Evolutionary conservation across 2,329 filamentous ascomycete species (phyloP).

Genomic region (Clarireedia sp.): DNA sequence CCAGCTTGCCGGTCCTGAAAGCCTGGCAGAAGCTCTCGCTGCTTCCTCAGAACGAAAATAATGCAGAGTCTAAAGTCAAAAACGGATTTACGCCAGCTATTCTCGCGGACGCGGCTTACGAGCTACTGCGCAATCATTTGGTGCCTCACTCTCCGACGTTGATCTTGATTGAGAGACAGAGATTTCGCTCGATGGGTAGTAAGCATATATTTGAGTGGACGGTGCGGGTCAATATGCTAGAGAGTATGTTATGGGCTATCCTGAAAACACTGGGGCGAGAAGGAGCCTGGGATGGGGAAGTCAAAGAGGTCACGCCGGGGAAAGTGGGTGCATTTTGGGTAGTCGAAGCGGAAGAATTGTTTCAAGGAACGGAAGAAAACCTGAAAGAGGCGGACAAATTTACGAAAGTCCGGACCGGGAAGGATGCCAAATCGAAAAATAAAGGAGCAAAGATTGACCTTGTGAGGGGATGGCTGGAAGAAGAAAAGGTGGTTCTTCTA

Average conservation of each 20-base stretch:
- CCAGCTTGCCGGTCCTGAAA: neutral
- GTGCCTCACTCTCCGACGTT: constrained; percentile 51
- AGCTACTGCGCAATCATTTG: constrained; percentile 39
- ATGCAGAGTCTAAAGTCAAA: constrained; percentile 8
- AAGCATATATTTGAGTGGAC: constrained; percentile 73
- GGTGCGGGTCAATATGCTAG: constrained; percentile 70
- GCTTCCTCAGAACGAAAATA: constrained; percentile 10
- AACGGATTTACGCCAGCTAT: constrained; percentile 45
- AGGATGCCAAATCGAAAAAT: constrained; percentile 35
- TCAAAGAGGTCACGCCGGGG: constrained; percentile 45
- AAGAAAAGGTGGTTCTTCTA: constrained; percentile 19
- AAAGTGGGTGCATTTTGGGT: constrained; percentile 50
- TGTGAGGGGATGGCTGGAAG: constrained; percentile 45
- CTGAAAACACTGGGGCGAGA: constrained; percentile 47
- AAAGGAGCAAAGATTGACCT: constrained; percentile 59
- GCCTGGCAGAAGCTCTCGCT: constrained; percentile 13
- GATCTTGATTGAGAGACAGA: constrained; percentile 59
- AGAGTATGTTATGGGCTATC: constrained; percentile 71
- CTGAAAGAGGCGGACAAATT: constrained; percentile 15
- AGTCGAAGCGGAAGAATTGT: constrained; percentile 22
- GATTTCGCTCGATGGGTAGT: constrained; percentile 54
- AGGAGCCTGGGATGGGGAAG: constrained; percentile 35
- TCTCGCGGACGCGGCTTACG: constrained; percentile 49
- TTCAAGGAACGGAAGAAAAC: constrained; percentile 21
- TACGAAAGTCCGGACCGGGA: constrained; percentile 32